Percentiles rank a stretch among this genome's conserved stretches.
Conservation (phyloP, 2,329 filamentous ascomycete genomes). For the Diaporthe ampelina region DNA sequence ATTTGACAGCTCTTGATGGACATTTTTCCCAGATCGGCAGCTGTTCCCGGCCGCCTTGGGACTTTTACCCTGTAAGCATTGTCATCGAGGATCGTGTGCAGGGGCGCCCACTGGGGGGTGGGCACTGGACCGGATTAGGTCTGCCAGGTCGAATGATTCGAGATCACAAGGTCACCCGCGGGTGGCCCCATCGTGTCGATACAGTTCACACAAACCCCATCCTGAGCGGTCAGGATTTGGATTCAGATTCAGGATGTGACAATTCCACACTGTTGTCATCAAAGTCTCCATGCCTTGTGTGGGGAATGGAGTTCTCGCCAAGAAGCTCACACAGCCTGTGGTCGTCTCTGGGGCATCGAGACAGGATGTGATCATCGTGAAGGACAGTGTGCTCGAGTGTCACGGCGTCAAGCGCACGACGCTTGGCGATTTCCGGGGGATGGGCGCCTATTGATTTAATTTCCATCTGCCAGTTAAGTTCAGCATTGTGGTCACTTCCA, state of each 20-base stretch:
- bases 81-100: slow-evolving; percentile 30
- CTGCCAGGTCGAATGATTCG: slow-evolving; percentile 42
- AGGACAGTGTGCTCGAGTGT: slow-evolving; percentile 15
- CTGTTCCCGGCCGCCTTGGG: slow-evolving; percentile 33
- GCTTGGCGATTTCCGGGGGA: slow-evolving; percentile 10
- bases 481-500: background rate
- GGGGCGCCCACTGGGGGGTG: slow-evolving; percentile 13
- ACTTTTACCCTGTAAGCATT: slow-evolving; percentile 32
- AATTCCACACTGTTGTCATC: slow-evolving; percentile 33
- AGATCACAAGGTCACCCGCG: slow-evolving; percentile 40
- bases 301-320: slow-evolving; percentile 31
- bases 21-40: slow-evolving; percentile 40
- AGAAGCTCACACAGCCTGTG: slow-evolving; percentile 22
- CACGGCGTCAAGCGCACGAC: slow-evolving; percentile 28
- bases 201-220: slow-evolving; percentile 19
- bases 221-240: slow-evolving; percentile 36
- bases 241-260: slow-evolving; percentile 34
- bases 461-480: background rate
- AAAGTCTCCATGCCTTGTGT: slow-evolving; percentile 24
- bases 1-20: slow-evolving; percentile 42
- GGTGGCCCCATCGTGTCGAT: slow-evolving; percentile 30
- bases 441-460: background rate
- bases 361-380: slow-evolving; percentile 5
- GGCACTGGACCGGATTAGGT: slow-evolving; percentile 38
- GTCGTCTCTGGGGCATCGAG: slow-evolving; percentile 27